Conservation (phyloP, 208 protist genomes). For the Wallacemonas sp. region DNA sequence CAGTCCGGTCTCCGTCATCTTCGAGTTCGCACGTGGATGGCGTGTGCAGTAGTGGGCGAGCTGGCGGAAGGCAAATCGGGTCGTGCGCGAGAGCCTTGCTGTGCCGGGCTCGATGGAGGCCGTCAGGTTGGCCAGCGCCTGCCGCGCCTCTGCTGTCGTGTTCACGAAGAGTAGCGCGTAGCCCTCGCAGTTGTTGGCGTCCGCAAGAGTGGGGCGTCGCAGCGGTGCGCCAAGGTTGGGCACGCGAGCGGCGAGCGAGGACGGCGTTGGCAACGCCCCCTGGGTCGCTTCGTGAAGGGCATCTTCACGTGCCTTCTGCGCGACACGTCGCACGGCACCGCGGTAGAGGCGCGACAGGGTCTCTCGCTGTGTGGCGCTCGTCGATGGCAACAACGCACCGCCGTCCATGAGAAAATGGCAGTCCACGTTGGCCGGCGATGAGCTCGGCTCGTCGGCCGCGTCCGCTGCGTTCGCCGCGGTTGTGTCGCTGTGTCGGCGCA, state of each 20-base stretch:
- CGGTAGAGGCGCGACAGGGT: constrained; percentile 31
- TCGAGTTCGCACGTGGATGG: constrained; percentile 74
- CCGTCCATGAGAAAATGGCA: constrained; percentile 3
- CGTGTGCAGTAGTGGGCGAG: constrained; percentile 67
- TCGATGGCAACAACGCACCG: not conserved
- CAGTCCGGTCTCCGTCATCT: constrained; percentile 65
- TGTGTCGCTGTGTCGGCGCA: too few species aligned
- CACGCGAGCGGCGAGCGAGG: not conserved
- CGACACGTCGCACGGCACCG: constrained; percentile 27
- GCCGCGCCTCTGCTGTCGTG: constrained; percentile 56
- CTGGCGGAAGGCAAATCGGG: constrained; percentile 57
- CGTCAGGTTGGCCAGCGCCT: constrained; percentile 45
- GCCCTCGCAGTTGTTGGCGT: constrained; percentile 44
- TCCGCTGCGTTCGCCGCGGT: not conserved
- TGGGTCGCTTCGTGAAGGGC: not conserved
- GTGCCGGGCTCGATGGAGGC: constrained; percentile 33
- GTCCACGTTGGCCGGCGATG: not conserved
- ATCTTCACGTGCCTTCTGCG: constrained; percentile 6
- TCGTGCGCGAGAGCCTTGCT: constrained; percentile 30
- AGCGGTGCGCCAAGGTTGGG: not conserved
- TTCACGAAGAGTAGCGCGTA: constrained; percentile 56
- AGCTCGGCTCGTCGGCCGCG: not conserved
- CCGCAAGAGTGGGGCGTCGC: constrained; percentile 21
- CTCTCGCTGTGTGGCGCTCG: not conserved
- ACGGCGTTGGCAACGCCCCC: not conserved